These are phyloP conservation scores for Cladosporium sp. DNA, from an alignment of 2,329 filamentous ascomycete species.

Conservation along the genomic window DNA sequence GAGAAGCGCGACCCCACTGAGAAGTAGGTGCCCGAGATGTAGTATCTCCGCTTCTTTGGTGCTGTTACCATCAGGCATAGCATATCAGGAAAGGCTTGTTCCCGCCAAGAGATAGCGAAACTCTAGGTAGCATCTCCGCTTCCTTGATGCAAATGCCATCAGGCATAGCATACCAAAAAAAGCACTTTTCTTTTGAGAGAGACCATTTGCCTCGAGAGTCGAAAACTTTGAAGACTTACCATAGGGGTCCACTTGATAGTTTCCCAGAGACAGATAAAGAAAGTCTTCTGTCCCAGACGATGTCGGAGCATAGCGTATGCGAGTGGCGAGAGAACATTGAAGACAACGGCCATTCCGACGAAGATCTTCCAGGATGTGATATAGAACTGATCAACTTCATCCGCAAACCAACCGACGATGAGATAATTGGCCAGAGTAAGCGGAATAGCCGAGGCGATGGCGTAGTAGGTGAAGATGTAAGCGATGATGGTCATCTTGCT, in stretches of 20 bases:
- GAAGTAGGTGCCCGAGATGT: too few species aligned
- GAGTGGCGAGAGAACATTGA: constrained; percentile 58
- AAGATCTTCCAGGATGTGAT: constrained; percentile 62
- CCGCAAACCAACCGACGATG: constrained; percentile 66
- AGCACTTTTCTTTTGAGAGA: too few species aligned
- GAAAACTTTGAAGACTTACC: constrained; percentile 16
- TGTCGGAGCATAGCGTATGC: constrained; percentile 60
- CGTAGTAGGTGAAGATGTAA: constrained; percentile 68
- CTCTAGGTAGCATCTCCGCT: too few species aligned
- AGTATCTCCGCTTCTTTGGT: neutral
- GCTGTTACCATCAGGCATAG: too few species aligned
- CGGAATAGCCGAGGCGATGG: constrained; percentile 63
- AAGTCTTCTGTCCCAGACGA: constrained; percentile 50
- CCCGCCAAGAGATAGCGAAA: too few species aligned
- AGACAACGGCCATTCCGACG: constrained; percentile 60
- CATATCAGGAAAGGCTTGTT: too few species aligned
- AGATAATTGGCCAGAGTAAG: constrained; percentile 67
- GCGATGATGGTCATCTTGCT: constrained; percentile 68
- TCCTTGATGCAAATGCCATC: too few species aligned
- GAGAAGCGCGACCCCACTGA: too few species aligned
- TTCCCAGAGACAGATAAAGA: constrained; percentile 48
- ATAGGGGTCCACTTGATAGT: constrained; percentile 62
- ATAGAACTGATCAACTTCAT: constrained; percentile 62
- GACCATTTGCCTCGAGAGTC: too few species aligned
- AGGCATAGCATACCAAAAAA: too few species aligned